Evolutionary conservation across 805 yeast species (phyloP), one percentile per base, ranked within the genome.

Genomic region (Barnettozyma vustinii): DNA sequence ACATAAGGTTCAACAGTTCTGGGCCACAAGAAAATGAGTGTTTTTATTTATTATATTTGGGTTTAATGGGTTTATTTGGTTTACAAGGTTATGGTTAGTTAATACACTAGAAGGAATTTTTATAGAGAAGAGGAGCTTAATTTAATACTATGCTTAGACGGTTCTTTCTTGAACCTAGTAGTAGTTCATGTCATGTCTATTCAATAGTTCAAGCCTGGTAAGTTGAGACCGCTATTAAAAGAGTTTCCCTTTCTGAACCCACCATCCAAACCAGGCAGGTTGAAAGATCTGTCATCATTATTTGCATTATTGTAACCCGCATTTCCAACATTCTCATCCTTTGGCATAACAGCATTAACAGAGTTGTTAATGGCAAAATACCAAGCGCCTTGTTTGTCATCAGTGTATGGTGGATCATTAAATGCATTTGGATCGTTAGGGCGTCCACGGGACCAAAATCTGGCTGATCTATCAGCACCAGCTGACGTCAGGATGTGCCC

Each of bases 401-500:
- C 74, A 16, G 88, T 84, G 66, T 90, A 89, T 49, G 88, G 81
- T 15, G 88, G 85, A 64, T 88, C 96, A 55, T 82, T 80, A 69
- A 80, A 89, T 3, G 87, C 86, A 61, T 77, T 79, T 1, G 88
- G 85, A 69, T 94, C 99, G 56, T 83, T 84, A 2, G 97, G 97
- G 62, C 96, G 75, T 1, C 96, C 85, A 45, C 99, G 74, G 27
- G 91, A 81, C 99, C 99, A 94, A 67, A 95, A 87, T 48, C 97
- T 70, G 21, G 96, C 87, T 5, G 95, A 81, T 62, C 94, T 80
- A 66, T 94, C 99, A 49, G 94, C 89, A 18, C 97, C 92, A 0
- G 97, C 98, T 8, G 97, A 82, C 48, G 95, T 83, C 33, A 94
- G 70, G 45, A 92, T 71, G 67, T 94, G 97, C 4, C 99, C 99